phyloP scores from a whole-genome alignment of 2,329 filamentous ascomycete genomes.

The Tolypocladium ophioglossoides region DNA sequence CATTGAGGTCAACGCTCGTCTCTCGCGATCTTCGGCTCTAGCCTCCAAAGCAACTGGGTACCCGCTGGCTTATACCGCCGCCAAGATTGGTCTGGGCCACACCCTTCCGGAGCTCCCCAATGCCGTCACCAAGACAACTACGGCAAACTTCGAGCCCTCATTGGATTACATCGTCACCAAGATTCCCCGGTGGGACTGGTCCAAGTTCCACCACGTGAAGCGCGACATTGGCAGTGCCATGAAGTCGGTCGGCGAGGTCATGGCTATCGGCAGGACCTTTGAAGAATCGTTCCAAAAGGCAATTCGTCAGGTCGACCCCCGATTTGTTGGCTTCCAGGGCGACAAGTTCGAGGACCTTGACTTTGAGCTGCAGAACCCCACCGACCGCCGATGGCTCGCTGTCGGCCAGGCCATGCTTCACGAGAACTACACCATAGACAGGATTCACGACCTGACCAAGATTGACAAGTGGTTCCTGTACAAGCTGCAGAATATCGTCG shows the following conservation, averaged over 20 bases:
- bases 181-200: constrained; percentile 95
- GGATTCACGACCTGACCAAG: constrained; percentile 87
- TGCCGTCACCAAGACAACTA: constrained; percentile 96
- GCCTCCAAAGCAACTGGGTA: constrained; percentile 98
- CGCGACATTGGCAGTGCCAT: constrained; percentile 94
- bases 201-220: constrained; percentile 99
- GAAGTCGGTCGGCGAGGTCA: constrained; percentile 98
- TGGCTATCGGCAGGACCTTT: constrained; percentile 97
- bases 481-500: constrained; percentile 95
- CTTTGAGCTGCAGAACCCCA: constrained; percentile 81
- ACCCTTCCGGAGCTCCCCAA: constrained; percentile 93
- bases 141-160: constrained; percentile 96
- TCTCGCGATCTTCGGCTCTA: constrained; percentile 91
- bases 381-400: constrained; percentile 92
- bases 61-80: constrained; percentile 91
- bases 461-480: constrained; percentile 99
- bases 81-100: constrained; percentile 95
- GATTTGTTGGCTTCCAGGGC: constrained; percentile 86
- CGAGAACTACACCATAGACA: constrained; percentile 88
- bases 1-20: constrained; percentile 97
- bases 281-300: constrained; percentile 99
- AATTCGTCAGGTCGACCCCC: constrained; percentile 90
- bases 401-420: constrained; percentile 97
- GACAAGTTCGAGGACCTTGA: constrained; percentile 92
- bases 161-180: constrained; percentile 98